These are phyloP conservation scores for Ganoderma meredithae DNA, from an alignment of 1,284 basidiomycete genomes.

Conservation along the genomic window DNA sequence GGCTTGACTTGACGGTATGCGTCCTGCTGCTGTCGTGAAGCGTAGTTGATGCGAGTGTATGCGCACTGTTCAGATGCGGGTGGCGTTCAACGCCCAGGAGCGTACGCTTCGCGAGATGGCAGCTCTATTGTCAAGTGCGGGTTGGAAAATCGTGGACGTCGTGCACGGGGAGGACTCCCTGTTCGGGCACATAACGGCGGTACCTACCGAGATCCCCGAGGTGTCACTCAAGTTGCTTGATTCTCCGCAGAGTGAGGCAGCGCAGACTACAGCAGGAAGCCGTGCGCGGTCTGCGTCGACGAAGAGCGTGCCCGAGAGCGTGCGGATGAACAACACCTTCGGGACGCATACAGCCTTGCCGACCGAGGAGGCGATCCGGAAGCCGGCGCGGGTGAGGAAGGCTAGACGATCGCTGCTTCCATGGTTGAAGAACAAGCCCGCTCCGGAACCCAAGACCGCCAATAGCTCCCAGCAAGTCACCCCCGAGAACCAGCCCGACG, in stretches of 20 bases:
- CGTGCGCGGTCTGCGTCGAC: conserved; percentile 27
- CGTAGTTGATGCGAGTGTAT: neutral
- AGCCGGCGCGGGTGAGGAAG: conserved; percentile 20
- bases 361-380: conserved; percentile 37
- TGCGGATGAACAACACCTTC: conserved; percentile 41
- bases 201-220: conserved; percentile 58
- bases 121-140: conserved; percentile 62
- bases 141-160: conserved; percentile 71
- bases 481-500: conserved; percentile 15
- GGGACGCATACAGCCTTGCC: conserved; percentile 38
- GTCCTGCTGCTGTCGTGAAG: neutral
- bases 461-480: conserved; percentile 11
- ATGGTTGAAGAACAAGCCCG: conserved; percentile 25
- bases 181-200: conserved; percentile 73
- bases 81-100: conserved; percentile 73
- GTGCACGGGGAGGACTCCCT: conserved; percentile 64
- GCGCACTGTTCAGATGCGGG: conserved; percentile 63
- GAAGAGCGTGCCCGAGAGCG: conserved; percentile 25
- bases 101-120: conserved; percentile 72
- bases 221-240: conserved; percentile 30
- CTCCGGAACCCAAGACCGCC: conserved; percentile 6
- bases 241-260: neutral
- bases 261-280: neutral
- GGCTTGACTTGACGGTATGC: conserved; percentile 74
- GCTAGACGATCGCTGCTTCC: conserved; percentile 22